Conservation (phyloP, 768 basidiomycete genomes). For the Naganishia kalamii region DNA sequence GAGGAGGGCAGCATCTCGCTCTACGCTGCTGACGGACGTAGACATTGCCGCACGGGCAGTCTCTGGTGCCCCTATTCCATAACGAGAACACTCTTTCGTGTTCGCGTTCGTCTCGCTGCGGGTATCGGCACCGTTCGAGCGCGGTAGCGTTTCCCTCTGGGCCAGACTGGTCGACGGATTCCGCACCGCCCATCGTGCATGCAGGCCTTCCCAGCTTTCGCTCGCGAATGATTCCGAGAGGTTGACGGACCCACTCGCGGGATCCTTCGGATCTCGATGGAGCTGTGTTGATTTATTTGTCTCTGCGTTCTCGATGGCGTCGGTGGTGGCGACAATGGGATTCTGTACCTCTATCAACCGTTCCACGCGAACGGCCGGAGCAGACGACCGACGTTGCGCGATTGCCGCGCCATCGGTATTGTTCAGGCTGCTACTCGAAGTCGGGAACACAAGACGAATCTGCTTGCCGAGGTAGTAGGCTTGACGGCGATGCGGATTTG, state of each 20-base stretch:
- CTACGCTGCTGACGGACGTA: too few relatives aligned
- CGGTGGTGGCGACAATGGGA: neutral
- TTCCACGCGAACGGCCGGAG: constrained; percentile 12
- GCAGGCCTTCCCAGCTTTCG: constrained; percentile 24
- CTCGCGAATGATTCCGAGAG: constrained; percentile 10
- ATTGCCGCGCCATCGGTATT: neutral
- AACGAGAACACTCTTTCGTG: too few relatives aligned
- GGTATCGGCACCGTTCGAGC: too few relatives aligned
- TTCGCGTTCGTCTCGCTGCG: too few relatives aligned
- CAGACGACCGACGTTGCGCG: neutral
- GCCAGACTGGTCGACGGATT: neutral
- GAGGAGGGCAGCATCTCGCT: neutral
- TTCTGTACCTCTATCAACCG: constrained; percentile 26
- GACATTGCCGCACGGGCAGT: too few relatives aligned
- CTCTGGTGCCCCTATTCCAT: too few relatives aligned
- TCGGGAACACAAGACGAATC: constrained; percentile 40
- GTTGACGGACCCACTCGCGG: neutral
- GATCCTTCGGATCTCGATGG: neutral
- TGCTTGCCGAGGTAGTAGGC: constrained; percentile 38
- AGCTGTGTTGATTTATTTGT: neutral
- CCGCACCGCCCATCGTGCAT: constrained; percentile 3
- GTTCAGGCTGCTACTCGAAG: constrained; percentile 13
- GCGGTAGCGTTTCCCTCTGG: too few relatives aligned
- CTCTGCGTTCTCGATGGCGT: neutral
- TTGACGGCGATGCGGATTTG: neutral